phyloP scores from a whole-genome alignment of 768 basidiomycete species.

The Porpolomopsis calyptriformis region DNA sequence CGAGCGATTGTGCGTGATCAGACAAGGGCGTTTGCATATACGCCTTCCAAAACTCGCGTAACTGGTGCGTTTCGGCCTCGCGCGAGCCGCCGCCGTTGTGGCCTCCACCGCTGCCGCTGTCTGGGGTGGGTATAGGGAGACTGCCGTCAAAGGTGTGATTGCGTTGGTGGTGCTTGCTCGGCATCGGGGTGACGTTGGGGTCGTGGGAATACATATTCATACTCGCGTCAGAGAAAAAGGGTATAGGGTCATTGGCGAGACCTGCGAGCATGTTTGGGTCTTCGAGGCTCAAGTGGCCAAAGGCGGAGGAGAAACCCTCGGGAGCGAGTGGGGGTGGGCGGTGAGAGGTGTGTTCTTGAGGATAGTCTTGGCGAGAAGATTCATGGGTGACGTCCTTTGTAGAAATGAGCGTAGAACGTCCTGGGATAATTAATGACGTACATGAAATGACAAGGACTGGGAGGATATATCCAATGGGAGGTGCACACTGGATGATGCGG shows the following conservation, averaged over 20 bases:
- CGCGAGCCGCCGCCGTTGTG: constrained; percentile 18
- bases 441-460: constrained; percentile 18
- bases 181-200: constrained; percentile 42
- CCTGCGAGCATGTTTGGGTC: constrained; percentile 61
- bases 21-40: constrained; percentile 60
- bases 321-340: constrained; percentile 10
- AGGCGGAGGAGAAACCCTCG: constrained; percentile 47
- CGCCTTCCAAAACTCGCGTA: constrained; percentile 65
- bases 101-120: no score
- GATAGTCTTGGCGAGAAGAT: no score
- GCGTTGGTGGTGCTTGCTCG: constrained; percentile 11
- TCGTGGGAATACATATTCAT: constrained; percentile 20
- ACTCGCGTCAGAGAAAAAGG: constrained; percentile 42
- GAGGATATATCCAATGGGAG: constrained; percentile 27
- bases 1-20: constrained; percentile 15
- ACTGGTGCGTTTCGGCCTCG: constrained; percentile 34
- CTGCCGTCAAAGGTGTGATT: constrained; percentile 14
- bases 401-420: no score
- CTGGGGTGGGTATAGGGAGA: constrained; percentile 11
- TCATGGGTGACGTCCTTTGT: no score
- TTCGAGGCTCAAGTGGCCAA: constrained; percentile 69
- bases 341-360: no score
- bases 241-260: constrained; percentile 43
- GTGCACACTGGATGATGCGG: constrained; percentile 41
- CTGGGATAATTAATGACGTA: neutral